These are phyloP conservation scores for Phanerodontia chrysosporium DNA, from an alignment of 768 basidiomycete species.

Conservation along the genomic window DNA sequence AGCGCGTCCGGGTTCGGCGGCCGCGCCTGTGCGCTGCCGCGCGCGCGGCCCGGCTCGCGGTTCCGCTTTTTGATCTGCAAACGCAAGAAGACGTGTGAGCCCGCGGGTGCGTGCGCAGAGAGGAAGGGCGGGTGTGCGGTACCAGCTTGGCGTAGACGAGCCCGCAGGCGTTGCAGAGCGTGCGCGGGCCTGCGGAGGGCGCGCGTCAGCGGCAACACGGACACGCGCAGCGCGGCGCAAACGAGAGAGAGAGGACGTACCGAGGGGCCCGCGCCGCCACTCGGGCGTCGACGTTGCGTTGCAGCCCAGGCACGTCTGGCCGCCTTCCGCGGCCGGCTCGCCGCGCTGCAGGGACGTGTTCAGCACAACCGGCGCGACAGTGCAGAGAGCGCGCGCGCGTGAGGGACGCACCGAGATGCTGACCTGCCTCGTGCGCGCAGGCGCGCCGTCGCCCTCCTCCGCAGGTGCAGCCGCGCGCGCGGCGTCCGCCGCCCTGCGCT, in stretches of 20 bases:
- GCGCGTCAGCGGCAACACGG: constrained; percentile 2
- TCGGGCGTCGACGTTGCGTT: constrained; percentile 82
- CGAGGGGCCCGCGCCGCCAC: constrained; percentile 81
- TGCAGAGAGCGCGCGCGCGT: too few species aligned
- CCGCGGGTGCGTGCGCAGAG: background rate
- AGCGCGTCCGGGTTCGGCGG: constrained; percentile 14
- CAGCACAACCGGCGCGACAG: background rate
- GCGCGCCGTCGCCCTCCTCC: constrained; percentile 22
- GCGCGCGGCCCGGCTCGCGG: constrained; percentile 21
- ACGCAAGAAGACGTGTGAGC: background rate
- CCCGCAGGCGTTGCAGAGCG: constrained; percentile 82
- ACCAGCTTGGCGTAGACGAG: constrained; percentile 86
- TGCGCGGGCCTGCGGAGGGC: constrained; percentile 60
- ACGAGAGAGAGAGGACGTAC: constrained; percentile 38
- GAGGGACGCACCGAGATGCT: constrained; percentile 5
- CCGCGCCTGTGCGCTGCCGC: constrained; percentile 11
- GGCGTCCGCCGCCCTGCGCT: constrained; percentile 14
- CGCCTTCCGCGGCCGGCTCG: constrained; percentile 47
- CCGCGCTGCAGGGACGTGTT: constrained; percentile 24
- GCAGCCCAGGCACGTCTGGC: constrained; percentile 79
- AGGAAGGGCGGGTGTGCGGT: constrained; percentile 30
- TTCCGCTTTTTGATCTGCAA: constrained; percentile 28
- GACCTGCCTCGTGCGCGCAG: constrained; percentile 23
- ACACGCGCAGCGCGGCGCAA: too few species aligned
- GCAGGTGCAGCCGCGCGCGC: constrained; percentile 12